phyloP scores from a whole-genome alignment of 768 basidiomycete genomes.

The Lentinus brumalis region DNA sequence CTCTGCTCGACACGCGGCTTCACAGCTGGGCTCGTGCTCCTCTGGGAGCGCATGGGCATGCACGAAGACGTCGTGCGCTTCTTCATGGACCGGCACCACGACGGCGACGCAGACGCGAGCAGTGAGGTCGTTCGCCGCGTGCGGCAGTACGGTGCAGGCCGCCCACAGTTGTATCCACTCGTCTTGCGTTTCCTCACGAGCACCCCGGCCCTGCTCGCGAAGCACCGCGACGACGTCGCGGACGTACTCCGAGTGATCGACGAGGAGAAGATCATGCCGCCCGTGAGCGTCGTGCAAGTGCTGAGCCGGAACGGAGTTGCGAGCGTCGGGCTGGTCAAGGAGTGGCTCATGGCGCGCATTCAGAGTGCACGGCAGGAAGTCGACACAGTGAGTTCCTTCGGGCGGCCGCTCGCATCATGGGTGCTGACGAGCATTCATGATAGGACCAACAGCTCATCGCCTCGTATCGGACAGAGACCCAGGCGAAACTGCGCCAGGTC shows the following conservation, averaged over 20 bases:
- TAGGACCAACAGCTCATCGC: conserved; percentile 85
- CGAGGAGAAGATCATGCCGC: conserved; percentile 80
- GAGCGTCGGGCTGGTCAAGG: conserved; percentile 88
- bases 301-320: conserved; percentile 87
- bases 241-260: conserved; percentile 78
- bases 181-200: conserved; percentile 90
- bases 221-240: conserved; percentile 72
- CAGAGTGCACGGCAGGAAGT: conserved; percentile 74
- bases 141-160: conserved; percentile 66
- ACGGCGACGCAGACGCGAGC: conserved; percentile 40
- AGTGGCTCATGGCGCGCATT: conserved; percentile 85
- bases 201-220: conserved; percentile 66
- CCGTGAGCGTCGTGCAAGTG: conserved; percentile 87
- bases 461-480: conserved; percentile 89
- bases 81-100: conserved; percentile 76
- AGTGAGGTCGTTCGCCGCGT: conserved; percentile 73
- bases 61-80: conserved; percentile 93
- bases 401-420: too few relatives aligned
- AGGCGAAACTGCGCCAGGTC: conserved; percentile 77
- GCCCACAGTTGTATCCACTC: conserved; percentile 81
- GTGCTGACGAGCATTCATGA: not conserved
- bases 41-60: conserved; percentile 96
- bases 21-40: conserved; percentile 79
- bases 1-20: conserved; percentile 86
- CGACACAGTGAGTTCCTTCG: conserved; percentile 56